Conservation (phyloP, 352 stramenopile genomes). For the Phytophthora agathidicida region DNA sequence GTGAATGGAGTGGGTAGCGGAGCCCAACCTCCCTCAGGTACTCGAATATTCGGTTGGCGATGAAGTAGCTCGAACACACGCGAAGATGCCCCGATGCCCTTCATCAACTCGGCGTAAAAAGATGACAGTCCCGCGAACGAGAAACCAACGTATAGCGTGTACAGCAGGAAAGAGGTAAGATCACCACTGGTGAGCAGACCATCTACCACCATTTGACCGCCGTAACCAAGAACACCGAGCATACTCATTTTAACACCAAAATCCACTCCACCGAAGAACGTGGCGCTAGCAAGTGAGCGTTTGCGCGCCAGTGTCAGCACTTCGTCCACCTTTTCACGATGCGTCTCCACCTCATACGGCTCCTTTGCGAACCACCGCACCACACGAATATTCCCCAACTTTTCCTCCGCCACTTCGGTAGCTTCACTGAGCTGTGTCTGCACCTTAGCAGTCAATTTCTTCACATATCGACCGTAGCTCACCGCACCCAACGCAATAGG, state of each 20-base stretch:
- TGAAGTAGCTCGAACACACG: conserved; percentile 94
- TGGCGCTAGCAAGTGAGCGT: conserved; percentile 77
- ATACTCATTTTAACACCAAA: conserved; percentile 89
- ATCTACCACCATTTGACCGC: conserved; percentile 90
- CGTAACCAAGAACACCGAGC: conserved; percentile 92
- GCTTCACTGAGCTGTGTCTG: conserved; percentile 92
- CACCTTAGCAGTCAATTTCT: conserved; percentile 86
- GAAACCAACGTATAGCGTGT: conserved; percentile 92
- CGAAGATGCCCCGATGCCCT: conserved; percentile 87
- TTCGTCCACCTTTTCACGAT: conserved; percentile 65
- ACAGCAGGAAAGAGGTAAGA: conserved; percentile 94
- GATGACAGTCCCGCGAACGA: conserved; percentile 90
- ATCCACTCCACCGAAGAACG: conserved; percentile 87
- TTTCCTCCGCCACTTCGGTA: conserved; percentile 93
- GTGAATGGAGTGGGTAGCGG: conserved; percentile 42
- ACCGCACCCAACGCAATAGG: conserved; percentile 89
- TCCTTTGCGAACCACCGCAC: conserved; percentile 93
- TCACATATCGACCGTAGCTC: conserved; percentile 89
- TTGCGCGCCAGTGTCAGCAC: conserved; percentile 71
- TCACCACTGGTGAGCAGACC: conserved; percentile 88
- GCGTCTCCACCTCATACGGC: conserved; percentile 61
- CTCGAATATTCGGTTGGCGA: conserved; percentile 67
- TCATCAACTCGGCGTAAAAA: conserved; percentile 93
- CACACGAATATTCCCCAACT: conserved; percentile 92
- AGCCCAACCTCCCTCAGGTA: conserved; percentile 37